Base-by-base conservation (phyloP, 805 yeast species). In the Candida tibetensis region DNA sequence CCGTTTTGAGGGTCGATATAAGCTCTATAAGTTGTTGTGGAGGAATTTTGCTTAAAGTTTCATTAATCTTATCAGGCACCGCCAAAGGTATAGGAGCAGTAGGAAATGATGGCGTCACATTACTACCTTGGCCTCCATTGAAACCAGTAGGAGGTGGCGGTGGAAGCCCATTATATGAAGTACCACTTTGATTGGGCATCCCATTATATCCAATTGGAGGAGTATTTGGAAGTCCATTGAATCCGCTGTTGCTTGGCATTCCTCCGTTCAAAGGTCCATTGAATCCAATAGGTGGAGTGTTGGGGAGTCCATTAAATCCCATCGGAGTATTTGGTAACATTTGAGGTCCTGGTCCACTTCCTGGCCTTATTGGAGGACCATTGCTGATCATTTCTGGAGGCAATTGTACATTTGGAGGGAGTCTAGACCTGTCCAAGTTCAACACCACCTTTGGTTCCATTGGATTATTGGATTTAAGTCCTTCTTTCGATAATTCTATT, bases 1-100 rank as follows among this genome's bases (percentile, higher is more conserved):
- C 62, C 23, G 73, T 70, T 57, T 83, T 84, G 45, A 85, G 60
- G 44, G 80, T 82, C 5, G 89, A 75, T 17, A 85, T 68, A 29
- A 84, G 66, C 53, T 83, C 89, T 22, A 85, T 76, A 37, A 85
- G 60, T 46, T 81, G 82, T 12, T 81, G 75, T 3, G 93, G 93
- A 3, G 87, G 82, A 15, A 84, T 75, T 30, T 74, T 65, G 42
- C 82, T 72, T 42, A 85, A 61, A 19, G 81, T 82, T 41, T 72
- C 68, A 21, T 82, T 80, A 30, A 82, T 77, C 28, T 74, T 73
- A 49, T 81, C 87, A 26, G 77, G 71, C 3, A 70, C 59, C 15
- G 63, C 61, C 44, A 81, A 76, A 30, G 72, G 74, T 12, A 66
- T 57, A 17, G 72, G 71, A 28, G 60, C 64, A 2, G 90, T 87